These are phyloP conservation scores for Yarrowia sp. DNA, from an alignment of 805 yeast species.

Conservation along the genomic window DNA sequence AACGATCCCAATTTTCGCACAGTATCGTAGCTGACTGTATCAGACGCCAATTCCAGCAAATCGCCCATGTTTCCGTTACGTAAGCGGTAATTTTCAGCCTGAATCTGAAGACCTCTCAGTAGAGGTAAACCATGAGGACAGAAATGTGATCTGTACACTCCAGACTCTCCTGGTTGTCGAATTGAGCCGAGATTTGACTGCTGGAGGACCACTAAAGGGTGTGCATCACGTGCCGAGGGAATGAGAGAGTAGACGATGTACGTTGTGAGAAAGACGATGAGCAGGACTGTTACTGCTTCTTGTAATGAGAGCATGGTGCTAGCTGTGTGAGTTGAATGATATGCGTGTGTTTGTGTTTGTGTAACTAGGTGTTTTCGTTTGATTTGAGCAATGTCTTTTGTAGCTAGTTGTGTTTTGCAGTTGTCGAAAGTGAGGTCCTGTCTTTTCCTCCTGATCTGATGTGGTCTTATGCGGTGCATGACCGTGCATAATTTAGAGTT, in stretches of 20 bases:
- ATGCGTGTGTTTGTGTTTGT: neutral
- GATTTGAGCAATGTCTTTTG: neutral
- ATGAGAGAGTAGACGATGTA: slow-evolving; percentile 30
- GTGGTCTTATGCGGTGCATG: neutral
- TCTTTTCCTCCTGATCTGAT: neutral
- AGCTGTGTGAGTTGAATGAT: neutral
- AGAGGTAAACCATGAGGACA: slow-evolving; percentile 71
- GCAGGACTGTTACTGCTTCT: neutral
- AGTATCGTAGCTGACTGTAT: neutral
- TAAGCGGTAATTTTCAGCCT: slow-evolving; percentile 32
- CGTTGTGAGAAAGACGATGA: neutral
- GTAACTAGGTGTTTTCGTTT: neutral
- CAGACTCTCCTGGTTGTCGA: slow-evolving; percentile 66
- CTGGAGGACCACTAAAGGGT: slow-evolving; percentile 40
- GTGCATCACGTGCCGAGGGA: slow-evolving; percentile 40
- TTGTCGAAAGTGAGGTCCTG: neutral
- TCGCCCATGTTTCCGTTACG: slow-evolving; percentile 79
- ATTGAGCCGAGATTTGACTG: slow-evolving; percentile 69
- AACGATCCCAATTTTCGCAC: slow-evolving; percentile 14
- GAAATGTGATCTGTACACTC: slow-evolving; percentile 70
- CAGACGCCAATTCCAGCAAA: slow-evolving; percentile 51
- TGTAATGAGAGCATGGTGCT: neutral
- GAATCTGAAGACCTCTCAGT: slow-evolving; percentile 64
- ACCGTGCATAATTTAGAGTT: neutral
- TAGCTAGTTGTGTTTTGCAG: neutral